Evolutionary conservation across 148 eudicot genomes (phyloP).

Genomic region (Drosera capensis): DNA sequence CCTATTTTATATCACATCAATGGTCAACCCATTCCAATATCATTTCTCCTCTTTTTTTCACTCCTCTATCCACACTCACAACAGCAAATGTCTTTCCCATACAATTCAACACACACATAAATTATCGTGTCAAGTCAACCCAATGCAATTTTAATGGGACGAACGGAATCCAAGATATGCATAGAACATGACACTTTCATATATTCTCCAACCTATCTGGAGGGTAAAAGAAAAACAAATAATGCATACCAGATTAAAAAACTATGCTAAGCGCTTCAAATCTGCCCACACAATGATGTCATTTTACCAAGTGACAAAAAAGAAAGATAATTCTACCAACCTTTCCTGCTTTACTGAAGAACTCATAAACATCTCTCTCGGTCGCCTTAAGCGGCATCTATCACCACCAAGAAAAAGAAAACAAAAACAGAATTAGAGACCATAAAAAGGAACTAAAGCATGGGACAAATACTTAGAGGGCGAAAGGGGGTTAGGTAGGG

Average conservation of each 20-base stretch:
- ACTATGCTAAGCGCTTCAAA: not conserved
- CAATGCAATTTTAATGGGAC: no score
- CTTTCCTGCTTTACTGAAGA: constrained; percentile 86
- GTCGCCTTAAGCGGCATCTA: constrained; percentile 91
- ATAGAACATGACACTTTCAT: no score
- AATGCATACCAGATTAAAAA: not conserved
- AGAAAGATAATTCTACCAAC: constrained; percentile 18
- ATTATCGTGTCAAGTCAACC: no score
- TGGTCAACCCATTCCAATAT: no score
- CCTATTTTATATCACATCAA: no score
- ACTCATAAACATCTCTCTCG: constrained; percentile 76
- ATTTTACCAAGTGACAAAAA: not conserved
- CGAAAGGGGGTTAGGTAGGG: not conserved
- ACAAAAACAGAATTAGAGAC: not conserved
- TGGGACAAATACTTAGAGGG: not conserved
- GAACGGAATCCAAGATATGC: no score
- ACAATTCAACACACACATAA: no score
- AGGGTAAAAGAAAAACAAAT: not conserved
- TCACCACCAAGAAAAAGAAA: not conserved
- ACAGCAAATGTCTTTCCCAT: no score
- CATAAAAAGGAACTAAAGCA: not conserved
- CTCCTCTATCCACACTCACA: no score
- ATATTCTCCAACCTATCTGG: not conserved
- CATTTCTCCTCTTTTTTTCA: no score
- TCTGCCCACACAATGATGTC: no score